Evolutionary conservation across 2,329 filamentous ascomycete species (phyloP).

Genomic region (Verticillium alfalfae): DNA sequence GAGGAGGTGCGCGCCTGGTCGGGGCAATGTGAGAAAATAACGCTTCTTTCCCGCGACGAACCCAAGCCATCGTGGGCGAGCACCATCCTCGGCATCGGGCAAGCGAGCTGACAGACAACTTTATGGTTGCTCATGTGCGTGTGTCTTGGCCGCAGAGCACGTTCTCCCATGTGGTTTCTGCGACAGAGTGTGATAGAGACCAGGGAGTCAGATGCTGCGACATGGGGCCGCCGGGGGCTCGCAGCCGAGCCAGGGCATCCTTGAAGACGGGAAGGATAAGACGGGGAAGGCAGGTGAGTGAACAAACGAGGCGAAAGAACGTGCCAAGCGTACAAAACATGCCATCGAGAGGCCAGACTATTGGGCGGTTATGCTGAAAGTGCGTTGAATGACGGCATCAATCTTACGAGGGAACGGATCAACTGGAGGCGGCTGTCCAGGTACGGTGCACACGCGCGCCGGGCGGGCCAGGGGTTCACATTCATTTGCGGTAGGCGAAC

Average conservation of each 20-base stretch:
- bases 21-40: neutral
- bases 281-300: constrained; percentile 8
- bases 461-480: neutral
- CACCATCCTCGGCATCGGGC: neutral
- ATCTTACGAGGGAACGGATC: neutral
- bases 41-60: neutral
- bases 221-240: neutral
- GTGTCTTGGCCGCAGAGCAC: neutral
- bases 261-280: constrained; percentile 11
- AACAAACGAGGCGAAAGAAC: constrained; percentile 6
- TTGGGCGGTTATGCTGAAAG: neutral
- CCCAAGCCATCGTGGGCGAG: neutral
- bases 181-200: neutral
- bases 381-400: constrained; percentile 1
- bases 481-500: neutral
- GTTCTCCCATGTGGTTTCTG: neutral
- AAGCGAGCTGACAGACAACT: neutral
- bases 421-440: neutral
- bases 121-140: neutral
- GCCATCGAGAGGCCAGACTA: neutral
- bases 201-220: neutral
- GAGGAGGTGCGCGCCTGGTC: neutral
- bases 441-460: neutral
- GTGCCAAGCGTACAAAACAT: constrained; percentile 5
- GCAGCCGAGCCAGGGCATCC: constrained; percentile 4